Percentiles rank a stretch among this genome's conserved stretches.
phyloP scores from a whole-genome alignment of 2,329 filamentous ascomycete genomes.

The Alternaria conjuncta region DNA sequence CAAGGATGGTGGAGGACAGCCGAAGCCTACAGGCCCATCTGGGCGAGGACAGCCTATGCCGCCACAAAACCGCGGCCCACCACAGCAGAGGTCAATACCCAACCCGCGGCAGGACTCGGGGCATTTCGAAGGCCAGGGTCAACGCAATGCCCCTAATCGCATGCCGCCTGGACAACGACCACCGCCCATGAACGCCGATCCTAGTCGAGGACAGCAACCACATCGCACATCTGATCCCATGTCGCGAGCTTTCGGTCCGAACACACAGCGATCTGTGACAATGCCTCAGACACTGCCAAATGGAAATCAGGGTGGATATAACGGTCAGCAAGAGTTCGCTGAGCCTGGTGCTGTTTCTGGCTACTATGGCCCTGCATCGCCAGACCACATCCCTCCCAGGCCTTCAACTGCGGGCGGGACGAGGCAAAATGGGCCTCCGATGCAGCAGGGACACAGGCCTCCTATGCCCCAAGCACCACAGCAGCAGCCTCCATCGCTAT shows the following conservation, averaged over 20 bases:
- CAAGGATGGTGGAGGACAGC: slow-evolving; percentile 25
- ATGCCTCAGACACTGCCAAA: slow-evolving; percentile 43
- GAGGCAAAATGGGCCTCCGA: slow-evolving; percentile 27
- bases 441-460: slow-evolving; percentile 37
- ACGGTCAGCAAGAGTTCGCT: slow-evolving; percentile 41
- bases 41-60: slow-evolving; percentile 31
- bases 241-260: slow-evolving; percentile 39
- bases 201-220: slow-evolving; percentile 17
- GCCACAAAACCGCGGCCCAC: slow-evolving; percentile 30
- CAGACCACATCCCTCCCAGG: slow-evolving; percentile 43
- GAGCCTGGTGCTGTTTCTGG: slow-evolving; percentile 43
- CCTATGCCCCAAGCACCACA: slow-evolving; percentile 35
- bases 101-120: slow-evolving; percentile 45
- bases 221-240: slow-evolving; percentile 26
- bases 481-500: slow-evolving; percentile 25
- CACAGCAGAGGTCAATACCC: slow-evolving; percentile 24
- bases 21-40: slow-evolving; percentile 22
- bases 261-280: slow-evolving; percentile 45
- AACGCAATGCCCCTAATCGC: slow-evolving; percentile 34
- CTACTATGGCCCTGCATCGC: slow-evolving; percentile 47
- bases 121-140: slow-evolving; percentile 40
- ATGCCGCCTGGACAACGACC: slow-evolving; percentile 32
- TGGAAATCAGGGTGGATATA: slow-evolving; percentile 20
- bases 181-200: slow-evolving; percentile 30
- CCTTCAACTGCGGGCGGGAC: slow-evolving; percentile 46